Evolutionary conservation across 352 stramenopile species (phyloP).

Genomic region (Pythium myriotylum): DNA sequence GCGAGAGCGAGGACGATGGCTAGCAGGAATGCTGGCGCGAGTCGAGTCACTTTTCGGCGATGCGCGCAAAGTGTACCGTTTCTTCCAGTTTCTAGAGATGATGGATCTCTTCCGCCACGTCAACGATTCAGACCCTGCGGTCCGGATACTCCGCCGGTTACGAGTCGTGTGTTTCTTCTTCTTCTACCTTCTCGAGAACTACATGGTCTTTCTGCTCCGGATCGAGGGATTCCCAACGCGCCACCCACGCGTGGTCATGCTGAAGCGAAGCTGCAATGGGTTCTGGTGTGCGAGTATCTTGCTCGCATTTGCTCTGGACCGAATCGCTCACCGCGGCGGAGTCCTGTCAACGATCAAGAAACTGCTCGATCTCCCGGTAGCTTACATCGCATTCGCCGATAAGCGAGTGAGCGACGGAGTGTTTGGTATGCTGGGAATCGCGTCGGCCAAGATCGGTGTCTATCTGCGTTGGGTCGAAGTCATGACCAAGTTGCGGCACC

Average conservation of each 20-base stretch:
- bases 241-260: slow-evolving; percentile 33
- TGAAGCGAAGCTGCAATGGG: slow-evolving; percentile 47
- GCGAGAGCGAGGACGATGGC: slow-evolving; percentile 7
- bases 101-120: slow-evolving; percentile 50
- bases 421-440: slow-evolving; percentile 47
- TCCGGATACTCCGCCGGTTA: slow-evolving; percentile 43
- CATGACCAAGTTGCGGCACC: slow-evolving; percentile 38
- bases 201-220: slow-evolving; percentile 51
- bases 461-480: slow-evolving; percentile 50
- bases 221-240: slow-evolving; percentile 37
- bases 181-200: slow-evolving; percentile 71
- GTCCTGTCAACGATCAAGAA: slow-evolving; percentile 50
- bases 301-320: slow-evolving; percentile 53
- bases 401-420: slow-evolving; percentile 54
- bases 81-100: slow-evolving; percentile 76
- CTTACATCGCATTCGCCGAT: slow-evolving; percentile 44
- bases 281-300: slow-evolving; percentile 68
- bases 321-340: slow-evolving; percentile 38
- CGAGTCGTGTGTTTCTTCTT: slow-evolving; percentile 64
- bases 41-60: slow-evolving; percentile 57
- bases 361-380: slow-evolving; percentile 56
- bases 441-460: slow-evolving; percentile 48
- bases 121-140: slow-evolving; percentile 27
- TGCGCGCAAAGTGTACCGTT: slow-evolving; percentile 57
- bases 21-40: slow-evolving; percentile 32